Base-by-base conservation (phyloP, 352 stramenopile genomes). In the Blastocystis hominis region DNA sequence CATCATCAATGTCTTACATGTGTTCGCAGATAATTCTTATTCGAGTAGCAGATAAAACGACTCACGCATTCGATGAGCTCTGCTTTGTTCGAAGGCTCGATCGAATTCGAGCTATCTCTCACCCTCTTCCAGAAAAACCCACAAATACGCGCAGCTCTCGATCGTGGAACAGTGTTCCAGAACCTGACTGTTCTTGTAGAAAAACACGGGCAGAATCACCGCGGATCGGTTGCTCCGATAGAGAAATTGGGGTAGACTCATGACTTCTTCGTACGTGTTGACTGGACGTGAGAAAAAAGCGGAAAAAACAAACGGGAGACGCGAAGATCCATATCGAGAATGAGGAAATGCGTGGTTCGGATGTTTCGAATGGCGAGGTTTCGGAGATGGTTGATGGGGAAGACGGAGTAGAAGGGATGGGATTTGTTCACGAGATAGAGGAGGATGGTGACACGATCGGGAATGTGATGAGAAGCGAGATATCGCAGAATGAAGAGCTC, bases 301-400 rank as follows among this genome's bases (percentile, higher is more conserved):
- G 47, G 40, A 2, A 50, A 0, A 10, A 24, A 9, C 17, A 24
- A 68, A 84, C 72, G 17, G 17, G 44, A 66, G 24, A 84, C 53
- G 20, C 61, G 66, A 2, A 77, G n/a, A 64, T 87, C 77, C 56
- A 87, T 77, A 46, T 87, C 77, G 13, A 78, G n/a, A 20, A 87
- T 53, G 5, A 75, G 20, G 47, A 87, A 87, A 46, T 87, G 77
- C 6, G 77, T 87, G 17, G 77, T 87, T 13, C 62, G 62, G 7
- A 87, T 56, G 44, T 87, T 75, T 15, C 46, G 46, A 9, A 87
- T 76, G 1, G 56, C 77, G 24, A 78, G 24, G 55, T 87, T 87
- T 10, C 77, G 40, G 36, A 87, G 62, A 3, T 20, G 7, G 44
- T 87, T 87, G 55, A 87, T 77, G 10, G 46, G 77, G 30, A 87